A percentile compares a stretch with the other conserved stretches of the same genome.
phyloP scores from a whole-genome alignment of 768 basidiomycete genomes.

The Tricholoma flavovirens region DNA sequence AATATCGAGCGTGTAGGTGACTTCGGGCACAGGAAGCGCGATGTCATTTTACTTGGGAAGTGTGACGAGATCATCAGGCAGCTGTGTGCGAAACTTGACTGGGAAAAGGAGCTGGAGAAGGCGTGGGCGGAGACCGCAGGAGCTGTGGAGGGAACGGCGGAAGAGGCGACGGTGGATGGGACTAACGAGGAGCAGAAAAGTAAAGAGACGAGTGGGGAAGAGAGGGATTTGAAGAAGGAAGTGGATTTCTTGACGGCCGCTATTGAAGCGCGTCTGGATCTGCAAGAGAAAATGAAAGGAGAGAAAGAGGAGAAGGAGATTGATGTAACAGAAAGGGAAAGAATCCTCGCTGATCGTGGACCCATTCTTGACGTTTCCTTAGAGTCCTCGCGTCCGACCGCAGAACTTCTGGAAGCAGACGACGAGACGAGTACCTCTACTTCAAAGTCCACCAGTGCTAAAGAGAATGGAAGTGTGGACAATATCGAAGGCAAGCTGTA shows the following conservation, averaged over 20 bases:
- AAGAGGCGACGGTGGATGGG: constrained; percentile 6
- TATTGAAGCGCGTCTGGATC: constrained; percentile 25
- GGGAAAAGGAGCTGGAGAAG: constrained; percentile 56
- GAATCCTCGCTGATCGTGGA: neutral
- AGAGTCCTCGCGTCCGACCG: neutral
- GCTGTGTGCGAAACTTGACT: constrained; percentile 65
- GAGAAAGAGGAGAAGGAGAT: neutral
- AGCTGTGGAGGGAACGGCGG: constrained; percentile 10
- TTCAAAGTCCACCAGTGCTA: neutral
- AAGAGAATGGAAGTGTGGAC: neutral
- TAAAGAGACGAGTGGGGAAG: constrained; percentile 7
- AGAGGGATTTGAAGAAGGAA: constrained; percentile 22
- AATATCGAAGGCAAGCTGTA: neutral
- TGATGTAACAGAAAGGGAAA: neutral
- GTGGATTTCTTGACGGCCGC: constrained; percentile 29
- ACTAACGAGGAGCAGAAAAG: neutral
- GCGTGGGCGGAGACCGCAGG: constrained; percentile 49
- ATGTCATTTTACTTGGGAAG: constrained; percentile 60
- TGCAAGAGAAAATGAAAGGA: constrained; percentile 12
- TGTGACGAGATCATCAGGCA: constrained; percentile 64
- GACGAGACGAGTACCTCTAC: neutral
- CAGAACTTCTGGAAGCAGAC: too few species aligned
- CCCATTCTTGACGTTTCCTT: neutral
- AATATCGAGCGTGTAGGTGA: constrained; percentile 81
- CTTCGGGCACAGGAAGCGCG: constrained; percentile 47